Evolutionary conservation across 768 basidiomycete genomes (phyloP), one percentile per base, ranked within the genome.

Genomic region (Pleurotus djamor): DNA sequence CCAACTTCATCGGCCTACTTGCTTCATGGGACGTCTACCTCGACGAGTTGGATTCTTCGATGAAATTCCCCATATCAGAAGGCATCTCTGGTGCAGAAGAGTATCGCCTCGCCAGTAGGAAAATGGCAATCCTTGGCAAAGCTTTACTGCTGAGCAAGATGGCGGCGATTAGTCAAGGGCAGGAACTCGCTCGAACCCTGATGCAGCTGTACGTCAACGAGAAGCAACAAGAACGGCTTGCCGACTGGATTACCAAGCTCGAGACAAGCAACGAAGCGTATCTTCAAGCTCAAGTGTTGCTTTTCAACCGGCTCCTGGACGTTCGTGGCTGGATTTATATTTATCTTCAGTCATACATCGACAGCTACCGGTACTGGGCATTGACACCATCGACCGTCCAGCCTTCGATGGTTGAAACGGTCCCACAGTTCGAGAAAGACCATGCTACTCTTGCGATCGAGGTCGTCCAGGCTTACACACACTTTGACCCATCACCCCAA

Each of bases 251-350:
- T 33, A 35, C 34, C 12, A 12, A 50, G 5, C 34, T 50, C 10
- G 28, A 32, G 10, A 32, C 8, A 8, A 50, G 16, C 34, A 17
- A 35, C 8, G 28, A 33, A 17, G 34, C 49, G 6, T 50, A 50
- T 35, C 12, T 35, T 5, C 16, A 50, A 35, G 49, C 28, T 13
- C 49, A 50, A 50, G 32, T 50, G 1, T 12, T 35, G 10, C 49
- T 50, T 5, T 50, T 50, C 28, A 50, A 50, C 28, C 49, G 49
- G 10, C 34, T 50, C 1, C 49, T 50, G 1, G 49, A 50, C 16
- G 49, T 50, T 16, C 49, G 49, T 16, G 49, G 49, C 13, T 50
- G 49, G 49, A 50, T 50, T 32, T 50, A 50, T 33, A 50, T 50
- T 28, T 50, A 50, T 33, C 49, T 50, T 17, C 49, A 32, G 49